Evolutionary conservation across 106 monocot genomes (phyloP).

Genomic region (Narthecium ossifragum): DNA sequence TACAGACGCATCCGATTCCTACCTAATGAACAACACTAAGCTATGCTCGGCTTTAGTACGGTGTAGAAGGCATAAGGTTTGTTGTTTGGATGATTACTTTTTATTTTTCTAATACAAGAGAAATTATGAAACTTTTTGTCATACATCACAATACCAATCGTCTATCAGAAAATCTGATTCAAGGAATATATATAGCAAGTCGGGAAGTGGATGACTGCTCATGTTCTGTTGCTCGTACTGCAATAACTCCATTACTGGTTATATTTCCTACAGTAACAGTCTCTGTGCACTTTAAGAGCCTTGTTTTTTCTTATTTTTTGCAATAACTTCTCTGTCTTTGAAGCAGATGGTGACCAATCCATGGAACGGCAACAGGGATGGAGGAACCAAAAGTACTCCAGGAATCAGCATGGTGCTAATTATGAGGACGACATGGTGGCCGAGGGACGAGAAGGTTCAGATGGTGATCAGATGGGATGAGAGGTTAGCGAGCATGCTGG

Average conservation of each 20-base stretch:
- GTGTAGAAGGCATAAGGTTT: too few species aligned
- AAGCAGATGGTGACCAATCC: not conserved
- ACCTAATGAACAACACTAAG: too few species aligned
- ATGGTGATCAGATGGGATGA: constrained; percentile 1
- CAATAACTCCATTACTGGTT: not conserved
- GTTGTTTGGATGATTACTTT: too few species aligned
- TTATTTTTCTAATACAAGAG: too few species aligned
- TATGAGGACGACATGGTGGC: not conserved
- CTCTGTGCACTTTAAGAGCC: not conserved
- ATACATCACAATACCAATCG: too few species aligned
- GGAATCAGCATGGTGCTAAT: not conserved
- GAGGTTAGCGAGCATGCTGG: too few species aligned
- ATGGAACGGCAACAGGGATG: not conserved
- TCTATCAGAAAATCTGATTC: too few species aligned
- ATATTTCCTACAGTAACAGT: not conserved
- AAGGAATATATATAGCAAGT: too few species aligned
- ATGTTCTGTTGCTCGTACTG: not conserved
- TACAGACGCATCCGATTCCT: too few species aligned
- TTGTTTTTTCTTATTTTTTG: not conserved
- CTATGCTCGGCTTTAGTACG: too few species aligned
- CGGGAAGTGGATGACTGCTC: too few species aligned
- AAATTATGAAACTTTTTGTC: too few species aligned
- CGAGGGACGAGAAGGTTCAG: not conserved
- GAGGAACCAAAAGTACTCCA: not conserved
- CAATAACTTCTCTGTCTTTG: not conserved